These are phyloP conservation scores for Capsella bursapastoris DNA, from an alignment of 345 rosid genomes.

Conservation along the genomic window DNA sequence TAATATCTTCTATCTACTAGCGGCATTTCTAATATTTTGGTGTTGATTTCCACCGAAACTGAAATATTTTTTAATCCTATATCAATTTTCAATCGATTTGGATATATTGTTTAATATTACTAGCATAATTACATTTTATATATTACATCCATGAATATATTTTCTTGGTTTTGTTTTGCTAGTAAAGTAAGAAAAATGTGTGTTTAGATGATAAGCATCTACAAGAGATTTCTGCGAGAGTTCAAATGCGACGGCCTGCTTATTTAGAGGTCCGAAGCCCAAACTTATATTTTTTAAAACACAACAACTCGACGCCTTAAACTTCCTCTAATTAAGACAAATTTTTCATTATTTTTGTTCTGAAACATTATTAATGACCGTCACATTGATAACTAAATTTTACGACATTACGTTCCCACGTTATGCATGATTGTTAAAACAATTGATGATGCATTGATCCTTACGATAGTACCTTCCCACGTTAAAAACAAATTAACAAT, in stretches of 20 bases:
- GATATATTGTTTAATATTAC: too few relatives aligned
- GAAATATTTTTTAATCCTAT: too few relatives aligned
- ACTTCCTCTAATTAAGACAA: neutral
- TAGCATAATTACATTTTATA: too few relatives aligned
- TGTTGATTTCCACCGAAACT: too few relatives aligned
- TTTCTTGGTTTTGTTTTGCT: too few relatives aligned
- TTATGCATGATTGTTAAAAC: neutral
- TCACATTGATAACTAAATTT: conserved; percentile 5
- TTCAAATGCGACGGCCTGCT: neutral
- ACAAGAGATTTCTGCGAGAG: neutral
- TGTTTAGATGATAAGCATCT: too few relatives aligned
- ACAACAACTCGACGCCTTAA: neutral
- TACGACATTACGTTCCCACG: conserved; percentile 4
- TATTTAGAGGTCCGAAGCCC: neutral
- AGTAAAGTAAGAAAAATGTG: too few relatives aligned
- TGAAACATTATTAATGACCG: neutral
- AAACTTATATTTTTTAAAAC: neutral
- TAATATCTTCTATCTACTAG: neutral
- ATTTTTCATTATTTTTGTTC: too few relatives aligned
- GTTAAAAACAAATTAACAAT: neutral
- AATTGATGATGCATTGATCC: neutral
- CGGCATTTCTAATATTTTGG: too few relatives aligned
- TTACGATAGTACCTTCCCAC: conserved; percentile 20
- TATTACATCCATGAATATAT: too few relatives aligned
- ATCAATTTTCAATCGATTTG: too few relatives aligned